Evolutionary conservation across 805 yeast genomes (phyloP), one percentile per base, ranked within the genome.

Genomic region (Yarrowia sp.): DNA sequence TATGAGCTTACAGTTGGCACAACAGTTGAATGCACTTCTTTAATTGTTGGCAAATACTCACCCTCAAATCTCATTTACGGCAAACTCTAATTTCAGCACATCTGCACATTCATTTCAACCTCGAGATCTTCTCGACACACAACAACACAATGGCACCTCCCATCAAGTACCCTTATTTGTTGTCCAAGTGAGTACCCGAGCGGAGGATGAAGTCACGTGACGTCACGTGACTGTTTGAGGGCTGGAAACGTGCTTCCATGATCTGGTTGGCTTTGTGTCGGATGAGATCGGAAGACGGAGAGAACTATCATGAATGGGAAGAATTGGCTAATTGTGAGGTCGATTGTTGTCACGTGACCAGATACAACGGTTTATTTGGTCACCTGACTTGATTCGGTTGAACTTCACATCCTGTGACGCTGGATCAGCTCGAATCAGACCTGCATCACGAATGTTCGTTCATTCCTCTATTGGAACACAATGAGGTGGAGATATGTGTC

Each of bases 111-210:
- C 5, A 50, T 35, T 15, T 35, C 41, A 9, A 8, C 22, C 7
- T 26, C 11, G n/a, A 3, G 52, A 32, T 35, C 56, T n/a, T 36
- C 56, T 56, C 65, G 35, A 32, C 42, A 43, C 41, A 42, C 38
- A 22, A 26, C 63, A 40, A 40, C 61, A 55, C 36, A n/a, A 59
- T 59, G 65, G 26, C 65, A 12, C 67, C 32, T 26, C 32, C 67
- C 26, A 63, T 63, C 56, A 48, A 49, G 40, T 63, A 63, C 40
- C 67, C 67, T n/a, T 63, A 63, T 63, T 49, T 63, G 56, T 26
- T 63, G 40, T 63, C 67, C 55, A 63, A 63, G 67, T 63, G 56
- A 63, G 67, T 63, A 16, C 26, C 14, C 8, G n/a, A 32, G 42
- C 0, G 16, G 48, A 3, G 40, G 15, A 9, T 9, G 40, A 10